Conservation (phyloP, 306 rosid species). For the Begonia masoniana region DNA sequence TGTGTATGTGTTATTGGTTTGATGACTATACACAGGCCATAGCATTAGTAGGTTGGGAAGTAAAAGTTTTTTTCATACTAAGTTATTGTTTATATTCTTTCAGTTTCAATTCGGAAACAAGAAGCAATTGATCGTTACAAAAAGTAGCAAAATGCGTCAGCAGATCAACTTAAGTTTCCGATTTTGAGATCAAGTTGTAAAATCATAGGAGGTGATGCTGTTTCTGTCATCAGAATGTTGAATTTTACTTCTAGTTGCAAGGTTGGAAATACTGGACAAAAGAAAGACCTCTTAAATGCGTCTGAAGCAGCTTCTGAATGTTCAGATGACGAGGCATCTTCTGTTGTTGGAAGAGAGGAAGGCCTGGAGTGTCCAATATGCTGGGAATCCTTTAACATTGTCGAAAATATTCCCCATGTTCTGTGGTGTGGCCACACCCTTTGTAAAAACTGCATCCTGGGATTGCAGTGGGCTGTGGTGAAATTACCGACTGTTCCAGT, state of each 20-base stretch:
- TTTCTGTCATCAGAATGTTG: slow-evolving; percentile 51
- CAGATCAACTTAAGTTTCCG: not conserved
- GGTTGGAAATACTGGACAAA: slow-evolving; percentile 56
- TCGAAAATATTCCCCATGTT: slow-evolving; percentile 94
- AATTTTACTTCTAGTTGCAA: slow-evolving; percentile 76
- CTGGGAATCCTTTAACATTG: slow-evolving; percentile 93
- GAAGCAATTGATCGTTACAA: too few relatives aligned
- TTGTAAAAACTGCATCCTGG: slow-evolving; percentile 90
- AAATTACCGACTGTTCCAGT: slow-evolving; percentile 85
- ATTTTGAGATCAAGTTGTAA: not conserved
- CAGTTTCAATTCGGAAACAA: too few relatives aligned
- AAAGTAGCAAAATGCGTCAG: too few relatives aligned
- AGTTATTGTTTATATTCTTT: too few relatives aligned
- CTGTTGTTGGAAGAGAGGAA: slow-evolving; percentile 72
- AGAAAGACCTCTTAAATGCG: slow-evolving; percentile 33
- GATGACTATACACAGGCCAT: too few relatives aligned
- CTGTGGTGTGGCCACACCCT: slow-evolving; percentile 99
- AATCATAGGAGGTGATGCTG: slow-evolving; percentile 17
- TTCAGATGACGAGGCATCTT: slow-evolving; percentile 80
- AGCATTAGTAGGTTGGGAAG: too few relatives aligned
- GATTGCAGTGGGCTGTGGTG: slow-evolving; percentile 91
- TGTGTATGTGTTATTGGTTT: too few relatives aligned
- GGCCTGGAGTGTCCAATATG: slow-evolving; percentile 93
- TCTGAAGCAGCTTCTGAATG: slow-evolving; percentile 50
- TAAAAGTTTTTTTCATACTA: too few relatives aligned